phyloP scores from a whole-genome alignment of 2,329 filamentous ascomycete genomes.

The Clonostachys solani region DNA sequence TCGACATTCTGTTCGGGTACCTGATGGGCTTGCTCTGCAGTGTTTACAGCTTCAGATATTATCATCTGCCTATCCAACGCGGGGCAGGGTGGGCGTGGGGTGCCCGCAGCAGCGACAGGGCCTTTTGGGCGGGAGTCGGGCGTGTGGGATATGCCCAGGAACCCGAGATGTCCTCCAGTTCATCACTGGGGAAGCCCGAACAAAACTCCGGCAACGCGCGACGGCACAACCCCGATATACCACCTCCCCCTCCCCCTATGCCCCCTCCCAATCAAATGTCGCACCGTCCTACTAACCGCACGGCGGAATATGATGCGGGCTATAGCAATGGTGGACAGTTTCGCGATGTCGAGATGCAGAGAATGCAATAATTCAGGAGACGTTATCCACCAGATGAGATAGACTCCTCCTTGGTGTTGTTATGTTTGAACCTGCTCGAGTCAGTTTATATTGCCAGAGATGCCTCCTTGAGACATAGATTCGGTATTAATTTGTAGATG shows the following conservation, averaged over 20 bases:
- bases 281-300: neutral
- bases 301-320: neutral
- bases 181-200: too few relatives aligned
- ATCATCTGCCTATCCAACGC: conserved; percentile 70
- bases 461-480: too few relatives aligned
- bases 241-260: too few relatives aligned
- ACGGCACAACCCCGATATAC: too few relatives aligned
- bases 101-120: conserved; percentile 65
- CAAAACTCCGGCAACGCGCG: too few relatives aligned
- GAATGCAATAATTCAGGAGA: neutral
- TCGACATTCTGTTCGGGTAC: conserved; percentile 86
- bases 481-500: too few relatives aligned
- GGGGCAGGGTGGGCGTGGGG: conserved; percentile 91
- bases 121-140: conserved; percentile 75
- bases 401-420: too few relatives aligned
- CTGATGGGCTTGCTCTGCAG: conserved; percentile 69
- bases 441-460: too few relatives aligned
- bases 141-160: conserved; percentile 45
- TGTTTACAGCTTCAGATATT: conserved; percentile 77
- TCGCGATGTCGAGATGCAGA: conserved; percentile 4
- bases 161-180: too few relatives aligned
- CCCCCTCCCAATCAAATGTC: neutral
- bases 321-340: neutral
- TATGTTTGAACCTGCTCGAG: too few relatives aligned
- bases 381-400: too few relatives aligned